phyloP scores from a whole-genome alignment of 768 basidiomycete genomes.

The Serendipita vermifera region DNA sequence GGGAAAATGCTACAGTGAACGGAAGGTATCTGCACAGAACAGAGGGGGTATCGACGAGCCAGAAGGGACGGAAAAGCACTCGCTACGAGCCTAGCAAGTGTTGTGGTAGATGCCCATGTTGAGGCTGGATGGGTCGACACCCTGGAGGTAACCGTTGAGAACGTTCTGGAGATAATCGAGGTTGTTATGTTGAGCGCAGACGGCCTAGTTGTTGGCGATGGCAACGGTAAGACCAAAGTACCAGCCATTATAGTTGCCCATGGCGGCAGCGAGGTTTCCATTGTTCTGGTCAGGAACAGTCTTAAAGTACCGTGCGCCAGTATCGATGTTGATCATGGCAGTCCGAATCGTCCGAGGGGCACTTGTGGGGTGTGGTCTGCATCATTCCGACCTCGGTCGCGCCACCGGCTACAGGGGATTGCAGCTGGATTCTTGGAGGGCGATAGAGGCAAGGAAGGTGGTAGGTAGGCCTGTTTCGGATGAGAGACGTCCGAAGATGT shows the following conservation, averaged over 20 bases:
- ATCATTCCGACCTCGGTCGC: slow-evolving; percentile 77
- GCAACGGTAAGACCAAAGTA: slow-evolving; percentile 16
- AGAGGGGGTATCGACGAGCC: too few relatives aligned
- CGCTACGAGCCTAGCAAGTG: slow-evolving; percentile 6
- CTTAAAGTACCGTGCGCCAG: slow-evolving; percentile 50
- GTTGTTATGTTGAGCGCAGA: slow-evolving; percentile 24
- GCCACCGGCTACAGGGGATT: slow-evolving; percentile 50
- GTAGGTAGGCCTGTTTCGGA: slow-evolving; percentile 35
- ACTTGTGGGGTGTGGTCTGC: slow-evolving; percentile 75
- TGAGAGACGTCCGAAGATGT: slow-evolving; percentile 34
- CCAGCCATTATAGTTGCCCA: slow-evolving; percentile 52
- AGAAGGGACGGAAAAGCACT: too few relatives aligned
- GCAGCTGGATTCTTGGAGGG: slow-evolving; percentile 81
- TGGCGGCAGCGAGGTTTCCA: slow-evolving; percentile 41
- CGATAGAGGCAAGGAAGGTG: slow-evolving; percentile 72
- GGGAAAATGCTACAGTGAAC: too few relatives aligned
- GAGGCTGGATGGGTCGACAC: slow-evolving; percentile 1
- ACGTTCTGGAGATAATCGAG: slow-evolving; percentile 23
- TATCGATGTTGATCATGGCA: slow-evolving; percentile 40
- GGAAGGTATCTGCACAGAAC: too few relatives aligned
- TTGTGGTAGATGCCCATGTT: slow-evolving; percentile 5
- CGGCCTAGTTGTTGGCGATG: slow-evolving; percentile 17
- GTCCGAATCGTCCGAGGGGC: slow-evolving; percentile 25
- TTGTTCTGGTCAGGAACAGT: slow-evolving; percentile 32
- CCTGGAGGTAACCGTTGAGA: slow-evolving; percentile 12